phyloP scores from a whole-genome alignment of 495 filamentous ascomycete species.

The Peziza echinospora region DNA sequence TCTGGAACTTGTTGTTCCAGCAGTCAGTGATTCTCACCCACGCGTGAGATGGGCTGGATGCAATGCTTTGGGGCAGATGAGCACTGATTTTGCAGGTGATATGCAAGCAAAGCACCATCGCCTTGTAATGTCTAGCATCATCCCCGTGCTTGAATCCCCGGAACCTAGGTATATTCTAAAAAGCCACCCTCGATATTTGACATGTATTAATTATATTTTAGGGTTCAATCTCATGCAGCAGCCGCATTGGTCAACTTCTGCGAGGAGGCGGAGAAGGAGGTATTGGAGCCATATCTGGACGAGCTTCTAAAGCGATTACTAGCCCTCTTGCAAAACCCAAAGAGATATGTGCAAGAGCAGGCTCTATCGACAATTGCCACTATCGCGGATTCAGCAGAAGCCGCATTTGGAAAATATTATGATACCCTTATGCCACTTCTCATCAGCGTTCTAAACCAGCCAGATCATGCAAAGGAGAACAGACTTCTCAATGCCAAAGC shows the following conservation, averaged over 20 bases:
- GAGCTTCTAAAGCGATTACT: constrained; percentile 63
- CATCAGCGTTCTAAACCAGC: constrained; percentile 48
- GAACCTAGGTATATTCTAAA: constrained; percentile 36
- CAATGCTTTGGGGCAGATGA: constrained; percentile 99
- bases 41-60: constrained; percentile 95
- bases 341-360: constrained; percentile 95
- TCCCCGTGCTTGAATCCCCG: constrained; percentile 71
- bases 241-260: constrained; percentile 98
- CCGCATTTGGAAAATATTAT: constrained; percentile 90
- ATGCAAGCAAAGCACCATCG: constrained; percentile 95
- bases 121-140: constrained; percentile 66
- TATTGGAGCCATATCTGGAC: constrained; percentile 85
- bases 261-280: constrained; percentile 85
- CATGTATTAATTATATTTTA: constrained; percentile 1
- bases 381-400: constrained; percentile 92
- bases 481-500: constrained; percentile 84
- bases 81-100: constrained; percentile 93
- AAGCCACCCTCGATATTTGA: too few relatives aligned
- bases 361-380: constrained; percentile 96
- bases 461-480: constrained; percentile 71
- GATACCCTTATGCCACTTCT: constrained; percentile 83
- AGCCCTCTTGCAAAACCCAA: constrained; percentile 62
- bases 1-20: constrained; percentile 76
- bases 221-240: constrained; percentile 91
- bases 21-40: constrained; percentile 76